Base-by-base conservation (phyloP, 768 basidiomycete species). In the Suillus variegatus region DNA sequence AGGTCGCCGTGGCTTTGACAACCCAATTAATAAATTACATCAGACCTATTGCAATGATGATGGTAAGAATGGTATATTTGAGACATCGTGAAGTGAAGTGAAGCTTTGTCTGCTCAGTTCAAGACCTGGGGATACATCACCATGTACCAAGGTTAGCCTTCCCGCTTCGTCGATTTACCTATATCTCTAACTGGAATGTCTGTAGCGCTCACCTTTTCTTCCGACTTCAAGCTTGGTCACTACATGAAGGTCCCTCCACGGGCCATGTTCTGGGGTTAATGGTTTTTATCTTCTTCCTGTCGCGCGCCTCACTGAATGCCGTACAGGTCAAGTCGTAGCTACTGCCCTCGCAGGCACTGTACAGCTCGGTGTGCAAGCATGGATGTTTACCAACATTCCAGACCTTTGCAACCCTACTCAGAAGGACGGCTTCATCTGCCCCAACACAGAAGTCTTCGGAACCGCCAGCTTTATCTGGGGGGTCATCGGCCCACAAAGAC, bases 391-490 rank as follows among this genome's bases (percentile, higher is more conserved):
- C 14, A 76, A 84, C 65, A 80, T 85, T 70, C 65, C 73, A 22
- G 75, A 77, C 49, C 78, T 85, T 62, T 85, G 84, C 73, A 41
- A 68, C 13, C 73, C 79, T 8, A 67, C 79, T 57, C 86, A 91
- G 75, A 78, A 73, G 69, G 82, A 88, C 69, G 84, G 85, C 22
- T 93, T 92, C 76, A 88, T 85, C 63, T 93, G 92, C 74, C 90
- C 91, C 0, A 75, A 65, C 14, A 89, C 89, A 6, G 80, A 87
- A 66, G 89, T 92, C 9, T 93, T 94, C 74, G 91, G 90, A 44
- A 91, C 90, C 3, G 92, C 92, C 25, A 87, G 86, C 65, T 85
- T 94, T 67, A 84, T 94, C 67, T 93, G 88, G 88, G 91, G 93
- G 66, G 90, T 92, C 66, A 91, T 95, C 64, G 92, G 93, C 1